Percentiles rank a stretch among this genome's conserved stretches.
These are phyloP conservation scores for Tagetes patula DNA, from an alignment of 129 eudicot genomes.

Conservation along the genomic window DNA sequence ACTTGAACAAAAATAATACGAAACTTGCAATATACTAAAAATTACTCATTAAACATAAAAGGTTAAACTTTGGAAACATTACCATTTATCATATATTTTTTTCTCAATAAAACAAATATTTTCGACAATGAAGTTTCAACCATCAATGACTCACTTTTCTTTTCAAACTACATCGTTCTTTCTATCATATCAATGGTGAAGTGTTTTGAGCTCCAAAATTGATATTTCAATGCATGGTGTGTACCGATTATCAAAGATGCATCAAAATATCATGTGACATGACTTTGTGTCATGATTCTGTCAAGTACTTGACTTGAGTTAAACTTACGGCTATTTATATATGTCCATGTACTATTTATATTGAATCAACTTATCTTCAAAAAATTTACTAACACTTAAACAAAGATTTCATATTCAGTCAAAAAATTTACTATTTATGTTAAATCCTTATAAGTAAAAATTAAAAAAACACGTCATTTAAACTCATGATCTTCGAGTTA, in stretches of 20 bases:
- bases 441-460: too few species aligned
- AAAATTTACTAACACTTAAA: background rate
- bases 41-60: background rate
- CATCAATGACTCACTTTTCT: slow-evolving; percentile 21
- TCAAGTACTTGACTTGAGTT: slow-evolving; percentile 1
- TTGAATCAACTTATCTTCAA: slow-evolving; percentile 10
- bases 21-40: background rate
- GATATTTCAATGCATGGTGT: background rate
- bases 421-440: too few species aligned
- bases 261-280: slow-evolving; percentile 23
- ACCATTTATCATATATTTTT: background rate
- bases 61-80: background rate
- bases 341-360: slow-evolving; percentile 1
- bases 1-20: background rate
- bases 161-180: background rate
- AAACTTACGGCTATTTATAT: slow-evolving; percentile 3
- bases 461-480: too few species aligned
- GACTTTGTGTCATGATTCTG: slow-evolving; percentile 22
- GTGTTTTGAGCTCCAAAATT: slow-evolving; percentile 1
- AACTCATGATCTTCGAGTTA: too few species aligned
- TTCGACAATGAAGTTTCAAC: slow-evolving; percentile 15
- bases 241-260: slow-evolving; percentile 6
- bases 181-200: background rate
- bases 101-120: background rate
- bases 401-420: too few species aligned